Conservation (phyloP, 2,329 filamentous ascomycete genomes). For the Pleomassaria siparia region DNA sequence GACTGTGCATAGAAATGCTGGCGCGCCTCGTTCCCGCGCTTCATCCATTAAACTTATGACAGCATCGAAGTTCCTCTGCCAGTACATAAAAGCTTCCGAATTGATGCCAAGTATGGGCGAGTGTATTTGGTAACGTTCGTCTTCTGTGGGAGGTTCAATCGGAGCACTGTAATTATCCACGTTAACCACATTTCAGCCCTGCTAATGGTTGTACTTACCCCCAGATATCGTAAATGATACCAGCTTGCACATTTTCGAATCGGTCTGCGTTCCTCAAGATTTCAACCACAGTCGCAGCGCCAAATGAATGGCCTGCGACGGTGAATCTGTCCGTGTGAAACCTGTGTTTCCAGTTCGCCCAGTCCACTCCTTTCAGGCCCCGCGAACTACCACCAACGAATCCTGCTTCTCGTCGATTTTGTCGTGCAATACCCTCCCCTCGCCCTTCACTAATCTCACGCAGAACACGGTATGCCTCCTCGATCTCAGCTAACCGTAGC, state of each 20-base stretch:
- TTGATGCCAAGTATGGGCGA: constrained; percentile 65
- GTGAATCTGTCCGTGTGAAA: constrained; percentile 62
- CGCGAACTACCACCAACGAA: constrained; percentile 61
- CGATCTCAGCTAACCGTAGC: constrained; percentile 64
- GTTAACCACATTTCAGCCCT: constrained; percentile 8
- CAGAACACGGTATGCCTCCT: constrained; percentile 62
- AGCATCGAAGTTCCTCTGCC: constrained; percentile 63
- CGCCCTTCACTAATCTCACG: constrained; percentile 57
- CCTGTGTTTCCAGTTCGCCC: constrained; percentile 58
- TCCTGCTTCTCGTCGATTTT: constrained; percentile 60
- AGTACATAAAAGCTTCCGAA: constrained; percentile 71
- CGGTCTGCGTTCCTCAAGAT: constrained; percentile 57
- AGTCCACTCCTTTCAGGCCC: constrained; percentile 59
- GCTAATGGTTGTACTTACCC: constrained; percentile 32
- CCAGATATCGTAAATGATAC: constrained; percentile 69
- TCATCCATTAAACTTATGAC: constrained; percentile 61
- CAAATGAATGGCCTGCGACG: constrained; percentile 67
- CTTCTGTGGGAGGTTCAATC: constrained; percentile 45
- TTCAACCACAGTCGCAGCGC: constrained; percentile 65
- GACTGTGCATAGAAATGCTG: constrained; percentile 51
- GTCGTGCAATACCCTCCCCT: constrained; percentile 53
- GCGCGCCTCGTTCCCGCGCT: constrained; percentile 50
- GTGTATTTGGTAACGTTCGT: constrained; percentile 49
- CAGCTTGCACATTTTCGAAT: constrained; percentile 62
- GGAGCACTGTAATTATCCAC: constrained; percentile 48